Base-by-base conservation (phyloP, 805 yeast species). In the Sungouiozyma ichnusensis region DNA sequence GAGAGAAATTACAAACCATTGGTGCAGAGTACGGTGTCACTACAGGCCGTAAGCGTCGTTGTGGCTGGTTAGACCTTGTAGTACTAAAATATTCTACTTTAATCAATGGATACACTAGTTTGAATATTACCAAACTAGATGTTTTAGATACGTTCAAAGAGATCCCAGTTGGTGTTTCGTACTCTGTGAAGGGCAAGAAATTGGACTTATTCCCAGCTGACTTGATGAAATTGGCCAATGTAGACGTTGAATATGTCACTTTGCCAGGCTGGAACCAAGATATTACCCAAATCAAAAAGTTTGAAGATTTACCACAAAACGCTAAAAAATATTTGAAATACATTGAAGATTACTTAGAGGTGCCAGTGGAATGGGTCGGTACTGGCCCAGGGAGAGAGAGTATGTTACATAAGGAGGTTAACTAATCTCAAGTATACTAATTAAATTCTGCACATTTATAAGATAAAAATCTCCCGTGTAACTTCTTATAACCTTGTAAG, bases 21-120 rank as follows among this genome's bases (percentile, higher is more conserved):
- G 98, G 98, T 57, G 95, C 88, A 44, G 98, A 92, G 68, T 85
- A 62, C 57, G 98, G 98, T 67, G 98, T 92, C 53, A 92, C 98
- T 49, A 92, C 98, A 32, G 98, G 98, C 52, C 81, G 98, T 71
- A 87, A 88, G 75, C 84, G 98, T 73, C 81, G 98, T 69, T 92
- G 98, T 66, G 98, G 98, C 44, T 92, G 98, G 98, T 78, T 92
- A 60, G 98, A 92, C 67, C 72, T 92, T 55, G 97, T 92, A 18
- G 96, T 92, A 20, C 71, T 92, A 65, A 85, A 83, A 64, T 90
- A 92, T 69, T 86, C 97, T 33, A 78, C 87, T 44, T 66, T 80
- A 61, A 85, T 92, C 64, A 92, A 92, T 61, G 98, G 98, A 43
- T 92, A 90, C 76, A 92, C 98, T 37, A 74, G 83, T 40, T 72